phyloP scores from a whole-genome alignment of 495 filamentous ascomycete genomes.

The Xylaria acuta region DNA sequence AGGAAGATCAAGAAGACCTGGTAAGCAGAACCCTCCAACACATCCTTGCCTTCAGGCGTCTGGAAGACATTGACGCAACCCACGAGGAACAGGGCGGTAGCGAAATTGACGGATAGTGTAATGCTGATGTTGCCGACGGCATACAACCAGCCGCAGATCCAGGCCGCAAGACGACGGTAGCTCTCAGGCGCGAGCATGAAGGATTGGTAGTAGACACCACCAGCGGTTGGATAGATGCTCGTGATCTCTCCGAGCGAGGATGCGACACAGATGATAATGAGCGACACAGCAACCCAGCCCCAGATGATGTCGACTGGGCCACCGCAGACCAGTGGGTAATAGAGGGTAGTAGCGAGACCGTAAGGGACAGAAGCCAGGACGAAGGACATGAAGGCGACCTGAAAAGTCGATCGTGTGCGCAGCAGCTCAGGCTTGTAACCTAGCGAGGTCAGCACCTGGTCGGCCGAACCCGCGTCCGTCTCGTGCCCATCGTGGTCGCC shows the following conservation, averaged over 20 bases:
- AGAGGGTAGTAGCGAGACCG: slow-evolving; percentile 72
- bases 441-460: slow-evolving; percentile 56
- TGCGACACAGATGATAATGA: slow-evolving; percentile 60
- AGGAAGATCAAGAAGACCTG: slow-evolving; percentile 68
- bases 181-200: slow-evolving; percentile 57
- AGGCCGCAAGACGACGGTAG: slow-evolving; percentile 58
- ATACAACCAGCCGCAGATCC: slow-evolving; percentile 72
- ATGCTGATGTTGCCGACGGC: slow-evolving; percentile 74
- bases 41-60: slow-evolving; percentile 40
- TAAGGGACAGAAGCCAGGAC: slow-evolving; percentile 65
- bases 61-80: slow-evolving; percentile 62
- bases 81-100: slow-evolving; percentile 61
- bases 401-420: slow-evolving; percentile 60
- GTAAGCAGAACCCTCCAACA: slow-evolving; percentile 56
- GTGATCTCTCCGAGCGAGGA: slow-evolving; percentile 62
- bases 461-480: slow-evolving; percentile 40
- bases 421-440: slow-evolving; percentile 60
- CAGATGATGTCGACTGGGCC: slow-evolving; percentile 71
- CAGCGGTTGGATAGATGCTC: slow-evolving; percentile 62
- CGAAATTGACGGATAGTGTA: slow-evolving; percentile 72
- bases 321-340: slow-evolving; percentile 70
- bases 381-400: slow-evolving; percentile 65
- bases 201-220: slow-evolving; percentile 63
- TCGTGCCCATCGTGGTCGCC: slow-evolving; percentile 29
- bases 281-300: slow-evolving; percentile 60